Percentiles rank a stretch among this genome's conserved stretches.
phyloP scores from a whole-genome alignment of 192 early-diverging fungal species.

The Phlyctochytrium planicorne region DNA sequence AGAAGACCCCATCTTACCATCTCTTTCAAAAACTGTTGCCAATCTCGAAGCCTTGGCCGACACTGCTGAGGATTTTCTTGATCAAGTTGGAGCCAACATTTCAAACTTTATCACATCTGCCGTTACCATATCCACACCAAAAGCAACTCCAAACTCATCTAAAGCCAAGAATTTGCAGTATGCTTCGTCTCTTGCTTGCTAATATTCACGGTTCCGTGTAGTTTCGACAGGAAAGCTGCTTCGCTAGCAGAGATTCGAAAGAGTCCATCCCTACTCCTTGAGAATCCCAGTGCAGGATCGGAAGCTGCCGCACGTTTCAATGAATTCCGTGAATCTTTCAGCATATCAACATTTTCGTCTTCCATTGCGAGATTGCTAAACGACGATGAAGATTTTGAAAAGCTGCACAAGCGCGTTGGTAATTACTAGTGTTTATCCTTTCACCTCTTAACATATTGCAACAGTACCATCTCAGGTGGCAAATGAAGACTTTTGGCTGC shows the following conservation, averaged over 20 bases:
- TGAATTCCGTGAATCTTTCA: conserved; percentile 16
- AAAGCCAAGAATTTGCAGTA: neutral
- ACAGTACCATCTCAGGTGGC: conserved; percentile 34
- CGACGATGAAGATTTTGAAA: conserved; percentile 31
- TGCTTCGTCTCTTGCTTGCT: neutral
- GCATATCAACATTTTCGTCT: conserved; percentile 18
- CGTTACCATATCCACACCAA: conserved; percentile 22
- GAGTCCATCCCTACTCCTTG: conserved; percentile 22
- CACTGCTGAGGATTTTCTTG: conserved; percentile 38
- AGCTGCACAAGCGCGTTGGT: conserved; percentile 28
- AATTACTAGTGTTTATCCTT: neutral
- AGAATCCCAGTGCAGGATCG: conserved; percentile 22
- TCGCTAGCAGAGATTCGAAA: conserved; percentile 24
- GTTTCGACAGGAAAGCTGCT: conserved; percentile 39
- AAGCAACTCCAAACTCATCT: neutral
- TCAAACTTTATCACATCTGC: conserved; percentile 25
- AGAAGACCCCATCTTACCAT: neutral
- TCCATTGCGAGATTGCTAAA: conserved; percentile 32
- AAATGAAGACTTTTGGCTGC: conserved; percentile 41
- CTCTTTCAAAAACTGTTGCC: conserved; percentile 20
- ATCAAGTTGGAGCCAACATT: conserved; percentile 26
- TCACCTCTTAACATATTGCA: neutral
- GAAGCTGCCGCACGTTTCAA: conserved; percentile 22
- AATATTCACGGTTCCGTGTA: no score
- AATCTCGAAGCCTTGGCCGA: conserved; percentile 27